Evolutionary conservation across 2,329 filamentous ascomycete genomes (phyloP).

Genomic region (Ceratocystis smalleyi): DNA sequence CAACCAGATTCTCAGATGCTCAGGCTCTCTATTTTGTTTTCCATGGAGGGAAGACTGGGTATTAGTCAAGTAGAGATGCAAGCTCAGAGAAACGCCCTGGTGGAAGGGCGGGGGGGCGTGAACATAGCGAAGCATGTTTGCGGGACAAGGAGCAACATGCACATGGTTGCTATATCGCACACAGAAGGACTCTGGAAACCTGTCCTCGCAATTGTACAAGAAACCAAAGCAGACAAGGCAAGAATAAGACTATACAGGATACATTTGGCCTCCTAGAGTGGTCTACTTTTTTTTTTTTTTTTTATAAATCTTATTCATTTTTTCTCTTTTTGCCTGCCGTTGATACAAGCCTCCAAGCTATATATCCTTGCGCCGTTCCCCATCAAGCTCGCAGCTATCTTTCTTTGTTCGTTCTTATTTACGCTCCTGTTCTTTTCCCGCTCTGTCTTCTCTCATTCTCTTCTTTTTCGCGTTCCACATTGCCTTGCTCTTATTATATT

Average conservation of each 20-base stretch:
- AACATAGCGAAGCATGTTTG: too few relatives aligned
- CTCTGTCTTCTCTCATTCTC: background rate
- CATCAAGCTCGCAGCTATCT: background rate
- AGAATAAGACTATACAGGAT: background rate
- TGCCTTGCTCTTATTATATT: background rate
- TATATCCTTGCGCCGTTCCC: constrained; percentile 3
- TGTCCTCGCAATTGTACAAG: background rate
- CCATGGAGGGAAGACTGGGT: background rate
- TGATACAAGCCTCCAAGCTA: background rate
- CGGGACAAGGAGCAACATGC: too few relatives aligned
- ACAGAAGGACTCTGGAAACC: background rate
- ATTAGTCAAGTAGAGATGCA: background rate
- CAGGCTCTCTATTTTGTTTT: background rate
- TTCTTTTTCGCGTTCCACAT: background rate
- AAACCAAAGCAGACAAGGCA: background rate
- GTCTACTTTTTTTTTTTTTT: background rate
- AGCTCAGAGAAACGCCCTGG: too few relatives aligned
- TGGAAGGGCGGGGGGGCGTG: too few relatives aligned
- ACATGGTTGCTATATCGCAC: background rate
- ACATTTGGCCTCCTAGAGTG: background rate
- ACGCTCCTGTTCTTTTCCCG: constrained; percentile 3
- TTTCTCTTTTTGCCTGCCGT: background rate
- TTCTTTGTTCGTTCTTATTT: constrained; percentile 4
- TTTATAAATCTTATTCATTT: background rate
- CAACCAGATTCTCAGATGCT: background rate